Evolutionary conservation across 257 asterid species (phyloP), one percentile per base, ranked within the genome.

Genomic region (Gentiana macrophylla): DNA sequence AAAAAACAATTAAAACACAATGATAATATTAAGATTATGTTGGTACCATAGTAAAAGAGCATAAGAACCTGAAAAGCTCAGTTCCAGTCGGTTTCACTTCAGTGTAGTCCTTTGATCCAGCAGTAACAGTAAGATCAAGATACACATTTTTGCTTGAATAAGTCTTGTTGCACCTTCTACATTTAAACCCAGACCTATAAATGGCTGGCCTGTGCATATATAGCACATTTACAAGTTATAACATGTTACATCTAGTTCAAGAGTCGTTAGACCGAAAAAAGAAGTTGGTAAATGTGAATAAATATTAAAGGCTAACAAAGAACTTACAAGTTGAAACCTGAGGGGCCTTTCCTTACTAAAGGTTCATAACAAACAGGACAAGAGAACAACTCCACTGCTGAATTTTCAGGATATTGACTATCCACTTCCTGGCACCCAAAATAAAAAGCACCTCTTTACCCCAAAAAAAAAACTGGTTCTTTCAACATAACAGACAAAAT

Each of bases 361-460:
- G 91, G 97, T 59, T 83, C 97, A 35, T 83, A 88, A 66, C 97
- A 88, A 56, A 92, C 80, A 33, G 98, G 94, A 67, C 97, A 88
- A 48, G 95, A 86, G 72, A 92, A 83, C 66, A 88, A 83, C 58
- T 80, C 94, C 34, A 67, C 72, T 48, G 69, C 67, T 5, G 80
- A 70, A 47, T 71, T 55, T 51, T 69, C 82, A 38, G 60, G 64
- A 35, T 63, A 60, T 52, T 72, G 75, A 55, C 63, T 72, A 49
- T 43, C 72, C 38, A 74, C 69, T 70, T 78, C 94, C 95, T 92
- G 73, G 64, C 55, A n/a, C 60, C 71, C 59, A 50, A 3, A 44
- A 32, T 15, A 38, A 53, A 35, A 47, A 41, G 46, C 55, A 46
- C 24, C 24, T 15, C 24, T 15, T 15, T 15, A 15, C 24, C 24